These are phyloP conservation scores for Pyronema omphalodes DNA, from an alignment of 495 filamentous ascomycete species.

Conservation along the genomic window DNA sequence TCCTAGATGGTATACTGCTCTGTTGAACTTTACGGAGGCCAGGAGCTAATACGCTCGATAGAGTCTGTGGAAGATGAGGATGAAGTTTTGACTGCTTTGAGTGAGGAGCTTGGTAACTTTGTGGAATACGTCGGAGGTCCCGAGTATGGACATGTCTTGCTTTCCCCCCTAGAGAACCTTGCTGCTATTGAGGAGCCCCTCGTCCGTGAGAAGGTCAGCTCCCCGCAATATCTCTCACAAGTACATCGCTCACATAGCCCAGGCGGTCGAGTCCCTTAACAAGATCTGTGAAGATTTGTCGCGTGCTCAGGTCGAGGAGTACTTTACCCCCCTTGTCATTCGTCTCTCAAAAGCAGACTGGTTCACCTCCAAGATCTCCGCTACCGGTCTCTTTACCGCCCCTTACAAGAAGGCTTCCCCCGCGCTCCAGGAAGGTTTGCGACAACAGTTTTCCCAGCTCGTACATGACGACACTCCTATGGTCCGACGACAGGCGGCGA, in stretches of 20 bases:
- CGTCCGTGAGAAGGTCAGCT: constrained; percentile 78
- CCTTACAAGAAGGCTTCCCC: constrained; percentile 79
- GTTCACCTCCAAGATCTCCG: constrained; percentile 98
- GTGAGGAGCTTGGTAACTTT: constrained; percentile 87
- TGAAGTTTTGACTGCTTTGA: constrained; percentile 89
- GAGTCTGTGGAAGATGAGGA: constrained; percentile 98
- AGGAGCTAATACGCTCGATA: constrained; percentile 24
- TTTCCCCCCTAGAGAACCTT: constrained; percentile 92
- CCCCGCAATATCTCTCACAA: neutral
- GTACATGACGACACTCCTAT: constrained; percentile 98
- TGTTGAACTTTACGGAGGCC: neutral
- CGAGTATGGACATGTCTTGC: constrained; percentile 81
- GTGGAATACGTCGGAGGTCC: constrained; percentile 96
- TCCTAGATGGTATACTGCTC: constrained; percentile 61
- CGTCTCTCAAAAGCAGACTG: constrained; percentile 97
- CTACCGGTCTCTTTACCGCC: constrained; percentile 78
- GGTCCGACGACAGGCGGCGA: constrained; percentile 91
- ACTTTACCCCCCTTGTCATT: constrained; percentile 84
- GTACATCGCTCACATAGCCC: constrained; percentile 1
- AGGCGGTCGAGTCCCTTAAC: constrained; percentile 98
- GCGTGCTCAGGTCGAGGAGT: constrained; percentile 80
- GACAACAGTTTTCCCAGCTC: constrained; percentile 74
- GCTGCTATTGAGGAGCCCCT: constrained; percentile 96
- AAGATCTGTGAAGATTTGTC: constrained; percentile 91
- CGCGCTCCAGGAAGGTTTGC: constrained; percentile 67